Conservation (phyloP, 305 asterid genomes). For the Petunia hybrid region DNA sequence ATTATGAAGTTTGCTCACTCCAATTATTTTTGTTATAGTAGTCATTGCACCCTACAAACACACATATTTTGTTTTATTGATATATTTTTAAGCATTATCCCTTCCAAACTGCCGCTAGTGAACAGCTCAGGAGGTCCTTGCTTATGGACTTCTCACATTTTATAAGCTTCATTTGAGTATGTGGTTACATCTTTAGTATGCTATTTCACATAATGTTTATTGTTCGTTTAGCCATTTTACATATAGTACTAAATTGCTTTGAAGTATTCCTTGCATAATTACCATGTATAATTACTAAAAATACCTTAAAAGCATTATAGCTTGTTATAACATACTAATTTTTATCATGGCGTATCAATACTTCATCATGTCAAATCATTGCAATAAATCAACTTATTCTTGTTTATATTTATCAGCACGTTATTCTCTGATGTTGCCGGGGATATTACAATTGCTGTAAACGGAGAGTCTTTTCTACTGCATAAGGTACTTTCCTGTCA, state of each 20-base stretch:
- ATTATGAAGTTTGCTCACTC: neutral
- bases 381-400: neutral
- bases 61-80: neutral
- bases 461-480: slow-evolving; percentile 65
- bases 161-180: neutral
- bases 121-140: neutral
- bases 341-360: neutral
- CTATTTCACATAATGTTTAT: neutral
- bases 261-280: too few species aligned
- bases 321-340: neutral
- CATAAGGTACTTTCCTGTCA: slow-evolving; percentile 57
- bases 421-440: slow-evolving; percentile 80
- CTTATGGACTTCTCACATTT: neutral
- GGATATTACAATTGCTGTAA: slow-evolving; percentile 63
- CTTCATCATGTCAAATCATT: neutral
- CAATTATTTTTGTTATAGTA: neutral
- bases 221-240: too few species aligned
- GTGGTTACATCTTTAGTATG: neutral
- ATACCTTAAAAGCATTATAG: neutral
- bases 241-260: too few species aligned
- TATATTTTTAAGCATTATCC: neutral
- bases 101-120: neutral
- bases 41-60: neutral
- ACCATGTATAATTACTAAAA: neutral
- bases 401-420: slow-evolving; percentile 44